phyloP scores from a whole-genome alignment of 768 basidiomycete genomes.

The Tylopilus intermedius region DNA sequence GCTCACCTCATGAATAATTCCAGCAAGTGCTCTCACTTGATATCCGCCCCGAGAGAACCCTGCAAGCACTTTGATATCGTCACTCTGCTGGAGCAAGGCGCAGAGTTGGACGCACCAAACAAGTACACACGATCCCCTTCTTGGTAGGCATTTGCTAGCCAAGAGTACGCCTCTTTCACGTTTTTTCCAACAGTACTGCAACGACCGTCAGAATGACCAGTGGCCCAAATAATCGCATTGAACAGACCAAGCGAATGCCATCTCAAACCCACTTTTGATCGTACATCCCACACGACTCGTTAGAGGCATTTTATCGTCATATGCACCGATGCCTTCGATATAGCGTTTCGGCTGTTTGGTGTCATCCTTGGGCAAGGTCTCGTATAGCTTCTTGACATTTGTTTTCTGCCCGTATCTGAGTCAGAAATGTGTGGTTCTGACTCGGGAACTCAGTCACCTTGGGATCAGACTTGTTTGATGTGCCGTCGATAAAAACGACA shows the following conservation, averaged over 20 bases:
- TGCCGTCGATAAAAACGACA: conserved; percentile 16
- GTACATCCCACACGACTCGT: neutral
- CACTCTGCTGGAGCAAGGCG: neutral
- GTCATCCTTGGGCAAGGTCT: conserved; percentile 12
- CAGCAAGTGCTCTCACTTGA: conserved; percentile 35
- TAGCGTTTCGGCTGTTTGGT: conserved; percentile 25
- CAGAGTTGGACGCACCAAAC: conserved; percentile 28
- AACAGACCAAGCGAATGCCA: conserved; percentile 5
- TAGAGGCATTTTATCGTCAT: neutral
- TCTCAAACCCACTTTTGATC: neutral
- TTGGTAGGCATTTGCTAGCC: neutral
- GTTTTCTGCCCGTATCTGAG: conserved; percentile 21
- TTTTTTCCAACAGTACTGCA: conserved; percentile 7
- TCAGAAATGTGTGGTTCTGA: neutral
- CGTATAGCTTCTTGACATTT: conserved; percentile 31
- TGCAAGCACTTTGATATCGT: conserved; percentile 3
- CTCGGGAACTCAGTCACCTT: conserved; percentile 34
- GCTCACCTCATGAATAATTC: conserved; percentile 34
- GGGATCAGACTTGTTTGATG: conserved; percentile 11
- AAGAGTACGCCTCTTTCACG: conserved; percentile 3
- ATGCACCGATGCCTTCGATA: conserved; percentile 13
- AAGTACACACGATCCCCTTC: conserved; percentile 29
- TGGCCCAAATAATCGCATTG: neutral
- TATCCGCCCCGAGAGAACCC: conserved; percentile 43
- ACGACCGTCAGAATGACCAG: neutral